Evolutionary conservation across 495 filamentous ascomycete species (phyloP).

Genomic region (Bombardia bombarda): DNA sequence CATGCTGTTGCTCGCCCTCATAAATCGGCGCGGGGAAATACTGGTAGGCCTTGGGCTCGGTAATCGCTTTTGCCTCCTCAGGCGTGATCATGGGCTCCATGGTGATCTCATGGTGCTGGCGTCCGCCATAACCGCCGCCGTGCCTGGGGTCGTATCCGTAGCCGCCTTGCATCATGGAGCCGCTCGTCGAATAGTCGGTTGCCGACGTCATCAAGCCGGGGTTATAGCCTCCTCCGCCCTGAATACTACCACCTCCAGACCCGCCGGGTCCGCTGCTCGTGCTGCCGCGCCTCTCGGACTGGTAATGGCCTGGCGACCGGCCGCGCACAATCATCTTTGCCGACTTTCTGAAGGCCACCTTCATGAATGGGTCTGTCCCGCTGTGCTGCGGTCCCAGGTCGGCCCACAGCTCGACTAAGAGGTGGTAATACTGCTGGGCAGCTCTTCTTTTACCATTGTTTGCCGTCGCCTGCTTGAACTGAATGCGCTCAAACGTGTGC

Average conservation of each 20-base stretch:
- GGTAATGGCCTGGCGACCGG: constrained; percentile 88
- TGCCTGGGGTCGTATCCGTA: constrained; percentile 32
- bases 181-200: constrained; percentile 27
- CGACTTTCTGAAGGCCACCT: constrained; percentile 71
- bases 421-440: constrained; percentile 88
- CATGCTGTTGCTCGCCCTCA: constrained; percentile 26
- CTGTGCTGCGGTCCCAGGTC: constrained; percentile 54
- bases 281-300: constrained; percentile 68
- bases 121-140: constrained; percentile 28
- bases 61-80: constrained; percentile 39
- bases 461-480: constrained; percentile 92
- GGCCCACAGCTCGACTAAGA: constrained; percentile 82
- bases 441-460: constrained; percentile 93
- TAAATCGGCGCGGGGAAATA: constrained; percentile 40
- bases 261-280: constrained; percentile 67
- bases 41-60: constrained; percentile 35
- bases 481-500: constrained; percentile 84
- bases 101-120: constrained; percentile 35
- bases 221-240: constrained; percentile 34
- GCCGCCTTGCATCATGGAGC: constrained; percentile 23
- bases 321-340: constrained; percentile 90
- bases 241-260: constrained; percentile 41
- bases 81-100: constrained; percentile 36
- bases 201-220: constrained; percentile 27
- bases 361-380: constrained; percentile 52